Evolutionary conservation across 192 early-diverging fungal species (phyloP).

Genomic region (Backusella psychrophila): DNA sequence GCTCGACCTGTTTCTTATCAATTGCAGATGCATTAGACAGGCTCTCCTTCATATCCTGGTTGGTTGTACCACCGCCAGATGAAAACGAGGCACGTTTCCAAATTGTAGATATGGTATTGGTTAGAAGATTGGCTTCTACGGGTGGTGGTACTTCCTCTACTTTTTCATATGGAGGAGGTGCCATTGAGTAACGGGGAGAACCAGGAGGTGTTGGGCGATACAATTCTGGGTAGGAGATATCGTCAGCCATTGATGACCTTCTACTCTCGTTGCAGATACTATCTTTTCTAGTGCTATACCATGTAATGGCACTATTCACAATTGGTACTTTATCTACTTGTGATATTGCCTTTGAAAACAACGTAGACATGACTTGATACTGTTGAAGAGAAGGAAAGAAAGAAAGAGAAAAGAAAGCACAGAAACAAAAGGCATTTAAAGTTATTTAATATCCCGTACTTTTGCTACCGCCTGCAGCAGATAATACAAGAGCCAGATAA

Average conservation of each 20-base stretch:
- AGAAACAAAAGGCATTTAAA: not conserved
- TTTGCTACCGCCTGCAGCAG: not conserved
- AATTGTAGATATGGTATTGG: not conserved
- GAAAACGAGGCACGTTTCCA: slow-evolving; percentile 19
- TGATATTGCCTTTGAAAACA: not conserved
- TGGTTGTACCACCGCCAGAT: too few relatives aligned
- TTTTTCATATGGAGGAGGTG: slow-evolving; percentile 19
- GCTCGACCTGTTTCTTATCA: slow-evolving; percentile 17
- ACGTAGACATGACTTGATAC: slow-evolving; percentile 1
- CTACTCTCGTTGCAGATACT: not conserved
- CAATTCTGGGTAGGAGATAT: not conserved
- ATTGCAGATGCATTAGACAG: not conserved
- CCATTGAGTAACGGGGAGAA: slow-evolving; percentile 5
- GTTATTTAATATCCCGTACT: not conserved
- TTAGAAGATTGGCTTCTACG: not conserved
- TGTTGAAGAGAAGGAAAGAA: not conserved
- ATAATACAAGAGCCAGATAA: not conserved
- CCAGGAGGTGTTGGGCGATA: slow-evolving; percentile 6
- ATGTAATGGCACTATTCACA: not conserved
- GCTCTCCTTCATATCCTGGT: not conserved
- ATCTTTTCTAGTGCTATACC: not conserved
- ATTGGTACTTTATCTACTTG: slow-evolving; percentile 15
- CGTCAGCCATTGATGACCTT: not conserved
- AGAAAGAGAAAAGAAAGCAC: not conserved
- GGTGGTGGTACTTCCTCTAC: not conserved